phyloP scores from a whole-genome alignment of 2,329 filamentous ascomycete species.

The Blastomyces gilchristii region DNA sequence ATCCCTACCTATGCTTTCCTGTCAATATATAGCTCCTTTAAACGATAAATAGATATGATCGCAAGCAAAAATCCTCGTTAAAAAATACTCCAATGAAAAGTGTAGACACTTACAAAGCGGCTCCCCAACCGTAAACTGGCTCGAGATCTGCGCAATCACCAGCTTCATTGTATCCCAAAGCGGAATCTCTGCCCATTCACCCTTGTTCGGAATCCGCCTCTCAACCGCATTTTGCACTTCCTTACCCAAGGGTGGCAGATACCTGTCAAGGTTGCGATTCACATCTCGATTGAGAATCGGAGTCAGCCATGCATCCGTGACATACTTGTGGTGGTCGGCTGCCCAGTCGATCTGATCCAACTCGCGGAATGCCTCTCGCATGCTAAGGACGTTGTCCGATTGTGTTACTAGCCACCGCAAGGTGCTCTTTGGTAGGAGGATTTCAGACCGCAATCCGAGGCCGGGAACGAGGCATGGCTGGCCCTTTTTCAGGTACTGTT shows the following conservation, averaged over 20 bases:
- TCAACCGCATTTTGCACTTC: slow-evolving; percentile 3
- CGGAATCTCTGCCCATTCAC: slow-evolving; percentile 20
- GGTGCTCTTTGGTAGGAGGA: background rate
- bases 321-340: background rate
- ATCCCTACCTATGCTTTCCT: slow-evolving; percentile 16
- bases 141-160: slow-evolving; percentile 21
- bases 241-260: background rate
- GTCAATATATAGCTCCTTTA: background rate
- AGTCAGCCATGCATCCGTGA: background rate
- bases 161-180: slow-evolving; percentile 20
- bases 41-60: background rate
- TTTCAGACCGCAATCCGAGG: background rate
- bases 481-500: slow-evolving; percentile 3
- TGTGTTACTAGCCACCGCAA: slow-evolving; percentile 1
- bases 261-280: slow-evolving; percentile 4
- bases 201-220: slow-evolving; percentile 11
- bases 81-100: background rate
- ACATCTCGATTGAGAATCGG: background rate
- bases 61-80: background rate
- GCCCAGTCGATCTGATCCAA: slow-evolving; percentile 3
- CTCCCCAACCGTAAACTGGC: slow-evolving; percentile 23
- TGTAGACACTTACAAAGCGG: slow-evolving; percentile 21
- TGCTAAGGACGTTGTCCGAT: background rate
- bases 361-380: background rate
- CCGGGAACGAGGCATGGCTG: slow-evolving; percentile 5